Evolutionary conservation across 2,329 filamentous ascomycete species (phyloP), one percentile per base, ranked within the genome.

Genomic region (Neofusicoccum cordaticola): DNA sequence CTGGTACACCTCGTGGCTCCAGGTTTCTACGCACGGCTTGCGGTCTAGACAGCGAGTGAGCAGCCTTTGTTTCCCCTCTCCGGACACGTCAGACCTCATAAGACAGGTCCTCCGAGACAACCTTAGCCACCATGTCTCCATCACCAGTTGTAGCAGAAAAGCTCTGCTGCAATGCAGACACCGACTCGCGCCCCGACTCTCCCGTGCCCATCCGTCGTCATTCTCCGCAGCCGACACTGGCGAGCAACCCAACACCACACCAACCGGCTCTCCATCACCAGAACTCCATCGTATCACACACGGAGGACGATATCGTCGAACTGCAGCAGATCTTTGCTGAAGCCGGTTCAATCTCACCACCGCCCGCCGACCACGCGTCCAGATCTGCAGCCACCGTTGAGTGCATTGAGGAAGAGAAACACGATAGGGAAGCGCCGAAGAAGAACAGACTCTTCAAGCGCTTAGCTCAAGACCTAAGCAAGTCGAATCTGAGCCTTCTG

Each of bases 281-380:
- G 17, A 11, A 47, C n/a, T 35, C 41, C 9, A 13, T 9, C 31
- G 11, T 4, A 22, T 47, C 56, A 3, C 41, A 19, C 6, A 47
- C 11, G 3, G 17, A 12, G 13, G 42, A 73, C 34, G 73, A 76
- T 8, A 66, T 76, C 6, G 68, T 72, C 37, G 74, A 77, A 62
- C 68, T 77, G 9, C 72, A 68, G 5, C 69, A 74, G 13, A 75
- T 77, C 47, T 77, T 77, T 65, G 64, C 73, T 45, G 71, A 71
- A 67, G 73, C 70, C 3, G 65, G 56, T 11, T 60, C 56, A 4
- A 45, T 41, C 2, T n/a, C 44, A 39, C 27, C 41, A 22, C 22
- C 39, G 22, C 39, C 52, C 8, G n/a, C 53, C 22, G 27, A 39
- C 7, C 27, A 11, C 17, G 39, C 48, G 37, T 45, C 61, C 39